Percentiles rank a stretch among this genome's conserved stretches.
Conservation (phyloP, 2,329 filamentous ascomycete species). For the Pyrenophora teres region DNA sequence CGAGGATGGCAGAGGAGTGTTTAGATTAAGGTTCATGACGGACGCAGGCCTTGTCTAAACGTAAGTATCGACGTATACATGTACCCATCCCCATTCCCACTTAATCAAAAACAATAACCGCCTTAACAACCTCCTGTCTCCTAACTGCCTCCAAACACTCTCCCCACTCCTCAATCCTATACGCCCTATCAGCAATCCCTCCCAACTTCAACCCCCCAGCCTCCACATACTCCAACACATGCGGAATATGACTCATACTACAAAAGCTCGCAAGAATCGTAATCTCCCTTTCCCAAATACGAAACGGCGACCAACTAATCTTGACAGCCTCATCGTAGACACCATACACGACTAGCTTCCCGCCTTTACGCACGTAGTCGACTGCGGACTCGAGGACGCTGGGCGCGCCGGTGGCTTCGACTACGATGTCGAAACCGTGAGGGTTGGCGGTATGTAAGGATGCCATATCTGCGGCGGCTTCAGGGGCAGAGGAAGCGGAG, state of each 20-base stretch:
- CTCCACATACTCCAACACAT: slow-evolving; percentile 52
- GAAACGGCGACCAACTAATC: slow-evolving; percentile 71
- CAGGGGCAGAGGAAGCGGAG: slow-evolving; percentile 27
- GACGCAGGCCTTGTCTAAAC: slow-evolving; percentile 15
- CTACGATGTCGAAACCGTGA: slow-evolving; percentile 74
- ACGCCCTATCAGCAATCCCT: slow-evolving; percentile 75
- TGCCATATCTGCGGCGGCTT: slow-evolving; percentile 55
- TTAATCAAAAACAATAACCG: slow-evolving; percentile 69
- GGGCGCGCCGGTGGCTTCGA: slow-evolving; percentile 71
- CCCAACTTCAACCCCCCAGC: slow-evolving; percentile 65
- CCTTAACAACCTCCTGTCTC: slow-evolving; percentile 75
- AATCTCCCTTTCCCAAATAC: slow-evolving; percentile 71
- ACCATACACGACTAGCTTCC: slow-evolving; percentile 73
- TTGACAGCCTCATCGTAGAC: slow-evolving; percentile 68
- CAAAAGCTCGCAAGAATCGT: slow-evolving; percentile 73
- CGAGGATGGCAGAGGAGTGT: slow-evolving; percentile 53
- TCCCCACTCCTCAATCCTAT: slow-evolving; percentile 73
- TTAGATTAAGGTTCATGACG: slow-evolving; percentile 61
- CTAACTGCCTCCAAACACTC: slow-evolving; percentile 72
- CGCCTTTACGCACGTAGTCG: slow-evolving; percentile 71
- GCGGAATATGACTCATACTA: slow-evolving; percentile 59
- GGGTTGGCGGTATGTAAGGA: slow-evolving; percentile 68
- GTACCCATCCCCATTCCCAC: neutral
- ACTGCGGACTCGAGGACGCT: slow-evolving; percentile 73
- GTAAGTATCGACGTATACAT: slow-evolving; percentile 8